Evolutionary conservation across 2,329 filamentous ascomycete genomes (phyloP).

Genomic region (Ambrosiella cleistominuta): DNA sequence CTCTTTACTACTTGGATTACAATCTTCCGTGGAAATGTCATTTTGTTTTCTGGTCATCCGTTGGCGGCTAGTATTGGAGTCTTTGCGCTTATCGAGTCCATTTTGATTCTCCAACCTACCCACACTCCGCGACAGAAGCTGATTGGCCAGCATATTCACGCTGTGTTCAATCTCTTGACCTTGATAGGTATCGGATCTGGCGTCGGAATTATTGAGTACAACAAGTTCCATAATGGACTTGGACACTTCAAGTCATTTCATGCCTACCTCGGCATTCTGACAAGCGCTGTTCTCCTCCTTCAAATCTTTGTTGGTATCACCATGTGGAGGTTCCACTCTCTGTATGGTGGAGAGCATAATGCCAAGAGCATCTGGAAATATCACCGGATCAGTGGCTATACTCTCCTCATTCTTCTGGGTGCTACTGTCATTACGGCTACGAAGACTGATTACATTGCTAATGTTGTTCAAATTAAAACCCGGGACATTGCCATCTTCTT

Average conservation of each 20-base stretch:
- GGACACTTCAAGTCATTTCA: constrained; percentile 67
- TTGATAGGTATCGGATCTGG: constrained; percentile 45
- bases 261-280: constrained; percentile 63
- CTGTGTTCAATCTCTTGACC: constrained; percentile 48
- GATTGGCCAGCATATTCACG: constrained; percentile 44
- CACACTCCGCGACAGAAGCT: constrained; percentile 58
- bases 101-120: constrained; percentile 78
- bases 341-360: constrained; percentile 64
- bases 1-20: constrained; percentile 59
- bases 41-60: constrained; percentile 79
- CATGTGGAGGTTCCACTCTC: constrained; percentile 55
- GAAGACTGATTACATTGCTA: constrained; percentile 55
- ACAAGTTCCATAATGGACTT: constrained; percentile 54
- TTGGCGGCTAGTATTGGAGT: constrained; percentile 51
- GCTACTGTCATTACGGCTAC: constrained; percentile 60
- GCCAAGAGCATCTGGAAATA: constrained; percentile 83
- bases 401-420: constrained; percentile 50
- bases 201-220: constrained; percentile 58
- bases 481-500: constrained; percentile 57
- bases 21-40: constrained; percentile 51
- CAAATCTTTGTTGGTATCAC: constrained; percentile 70
- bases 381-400: constrained; percentile 63
- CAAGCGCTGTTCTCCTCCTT: constrained; percentile 49
- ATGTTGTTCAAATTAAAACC: constrained; percentile 50
- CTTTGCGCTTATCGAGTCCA: constrained; percentile 59